These are phyloP conservation scores for Haematococcus sp. DNA, from an alignment of 139 green algal species.

Conservation along the genomic window DNA sequence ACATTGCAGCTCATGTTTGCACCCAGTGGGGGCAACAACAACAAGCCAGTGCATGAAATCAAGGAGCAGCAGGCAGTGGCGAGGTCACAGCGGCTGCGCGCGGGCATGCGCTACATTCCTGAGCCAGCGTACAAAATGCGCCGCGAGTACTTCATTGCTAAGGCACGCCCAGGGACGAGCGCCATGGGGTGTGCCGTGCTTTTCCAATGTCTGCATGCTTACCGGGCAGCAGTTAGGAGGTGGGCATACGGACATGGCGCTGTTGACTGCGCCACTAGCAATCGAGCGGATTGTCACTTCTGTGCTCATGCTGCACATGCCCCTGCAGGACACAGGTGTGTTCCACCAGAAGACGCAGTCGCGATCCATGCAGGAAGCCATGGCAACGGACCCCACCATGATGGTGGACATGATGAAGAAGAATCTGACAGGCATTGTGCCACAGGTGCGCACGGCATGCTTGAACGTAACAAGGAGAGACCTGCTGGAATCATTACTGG, in stretches of 20 bases:
- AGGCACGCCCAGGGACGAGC: too few relatives aligned
- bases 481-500: background rate
- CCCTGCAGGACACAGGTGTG: constrained; percentile 59
- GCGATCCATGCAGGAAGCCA: constrained; percentile 71
- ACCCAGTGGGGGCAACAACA: constrained; percentile 7
- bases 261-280: too few relatives aligned
- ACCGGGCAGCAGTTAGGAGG: too few relatives aligned
- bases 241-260: too few relatives aligned
- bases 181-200: too few relatives aligned
- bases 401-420: constrained; percentile 94
- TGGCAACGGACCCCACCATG: constrained; percentile 84
- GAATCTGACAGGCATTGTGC: constrained; percentile 73
- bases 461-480: background rate
- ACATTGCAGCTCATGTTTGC: constrained; percentile 25
- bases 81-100: constrained; percentile 54
- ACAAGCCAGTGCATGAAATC: constrained; percentile 60
- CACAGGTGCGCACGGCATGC: constrained; percentile 48
- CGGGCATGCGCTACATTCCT: constrained; percentile 34
- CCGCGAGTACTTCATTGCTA: constrained; percentile 64
- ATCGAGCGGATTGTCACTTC: too few relatives aligned
- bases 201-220: background rate
- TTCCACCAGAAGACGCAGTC: constrained; percentile 60
- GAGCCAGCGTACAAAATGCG: constrained; percentile 64
- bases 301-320: too few relatives aligned
- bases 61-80: constrained; percentile 60